phyloP scores from a whole-genome alignment of 352 stramenopile species.

The Pythium utonaiense region DNA sequence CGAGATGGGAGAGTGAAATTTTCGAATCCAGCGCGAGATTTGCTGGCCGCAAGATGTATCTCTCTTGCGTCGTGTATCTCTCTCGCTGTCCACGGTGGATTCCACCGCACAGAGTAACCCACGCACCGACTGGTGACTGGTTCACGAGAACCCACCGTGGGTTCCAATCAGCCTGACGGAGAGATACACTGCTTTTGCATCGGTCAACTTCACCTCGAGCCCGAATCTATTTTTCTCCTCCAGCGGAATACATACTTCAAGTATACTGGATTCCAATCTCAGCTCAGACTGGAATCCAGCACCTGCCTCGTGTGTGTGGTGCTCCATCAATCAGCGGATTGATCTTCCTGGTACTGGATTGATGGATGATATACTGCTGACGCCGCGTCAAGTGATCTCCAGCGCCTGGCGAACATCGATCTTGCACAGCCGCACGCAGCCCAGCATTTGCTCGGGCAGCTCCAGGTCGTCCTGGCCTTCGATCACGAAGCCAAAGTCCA shows the following conservation, averaged over 20 bases:
- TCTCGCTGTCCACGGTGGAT: too few species aligned
- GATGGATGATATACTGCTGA: too few species aligned
- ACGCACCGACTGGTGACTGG: too few species aligned
- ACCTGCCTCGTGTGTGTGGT: too few species aligned
- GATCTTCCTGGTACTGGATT: too few species aligned
- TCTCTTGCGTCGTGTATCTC: too few species aligned
- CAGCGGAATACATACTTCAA: too few species aligned
- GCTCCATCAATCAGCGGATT: too few species aligned
- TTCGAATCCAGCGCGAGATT: neutral
- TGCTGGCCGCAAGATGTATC: neutral
- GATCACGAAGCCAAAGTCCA: slow-evolving; percentile 82
- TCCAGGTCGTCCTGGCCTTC: slow-evolving; percentile 77
- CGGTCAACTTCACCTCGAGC: neutral
- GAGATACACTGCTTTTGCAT: neutral
- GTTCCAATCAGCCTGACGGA: too few species aligned
- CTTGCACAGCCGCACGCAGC: slow-evolving; percentile 69
- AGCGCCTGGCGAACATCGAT: slow-evolving; percentile 60
- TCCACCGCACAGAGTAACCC: too few species aligned
- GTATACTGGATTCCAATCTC: neutral
- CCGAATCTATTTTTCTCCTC: too few species aligned
- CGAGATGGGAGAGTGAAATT: neutral
- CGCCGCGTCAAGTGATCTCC: slow-evolving; percentile 33
- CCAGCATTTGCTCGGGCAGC: slow-evolving; percentile 74
- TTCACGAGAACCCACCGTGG: too few species aligned
- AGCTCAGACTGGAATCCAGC: neutral